Evolutionary conservation across 2,329 filamentous ascomycete species (phyloP).

Genomic region (Helicocarpus griseus): DNA sequence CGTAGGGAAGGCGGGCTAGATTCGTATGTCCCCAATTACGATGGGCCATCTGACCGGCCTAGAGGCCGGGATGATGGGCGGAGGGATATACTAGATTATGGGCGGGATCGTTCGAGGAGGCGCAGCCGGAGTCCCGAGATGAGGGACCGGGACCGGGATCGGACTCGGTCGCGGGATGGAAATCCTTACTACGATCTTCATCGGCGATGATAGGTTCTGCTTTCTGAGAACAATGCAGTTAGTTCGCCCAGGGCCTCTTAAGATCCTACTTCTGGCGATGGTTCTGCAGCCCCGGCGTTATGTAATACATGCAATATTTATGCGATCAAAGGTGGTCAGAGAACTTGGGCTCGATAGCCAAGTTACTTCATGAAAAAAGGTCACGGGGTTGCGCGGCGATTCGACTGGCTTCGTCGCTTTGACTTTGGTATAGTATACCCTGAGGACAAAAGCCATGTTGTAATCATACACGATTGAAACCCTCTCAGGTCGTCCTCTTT

Average conservation of each 20-base stretch:
- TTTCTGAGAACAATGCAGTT: neutral
- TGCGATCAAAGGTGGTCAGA: no score
- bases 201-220: conserved; percentile 15
- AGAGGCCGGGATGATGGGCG: conserved; percentile 18
- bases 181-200: conserved; percentile 14
- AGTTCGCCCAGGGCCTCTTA: neutral
- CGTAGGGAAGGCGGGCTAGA: conserved; percentile 21
- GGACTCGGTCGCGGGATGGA: conserved; percentile 9
- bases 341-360: no score
- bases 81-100: conserved; percentile 15
- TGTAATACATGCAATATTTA: no score
- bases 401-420: no score
- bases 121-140: conserved; percentile 27
- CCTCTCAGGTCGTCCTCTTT: no score
- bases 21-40: conserved; percentile 30
- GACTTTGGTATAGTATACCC: no score
- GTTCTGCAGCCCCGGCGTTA: no score
- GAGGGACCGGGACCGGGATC: conserved; percentile 20
- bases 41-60: conserved; percentile 14
- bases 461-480: no score
- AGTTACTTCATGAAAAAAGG: neutral
- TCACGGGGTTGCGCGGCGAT: neutral
- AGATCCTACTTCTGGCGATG: no score
- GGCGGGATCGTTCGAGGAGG: conserved; percentile 19
- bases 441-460: no score